Evolutionary conservation across 169 alveolate species (phyloP).

Genomic region (Cryptosporidium sp.): DNA sequence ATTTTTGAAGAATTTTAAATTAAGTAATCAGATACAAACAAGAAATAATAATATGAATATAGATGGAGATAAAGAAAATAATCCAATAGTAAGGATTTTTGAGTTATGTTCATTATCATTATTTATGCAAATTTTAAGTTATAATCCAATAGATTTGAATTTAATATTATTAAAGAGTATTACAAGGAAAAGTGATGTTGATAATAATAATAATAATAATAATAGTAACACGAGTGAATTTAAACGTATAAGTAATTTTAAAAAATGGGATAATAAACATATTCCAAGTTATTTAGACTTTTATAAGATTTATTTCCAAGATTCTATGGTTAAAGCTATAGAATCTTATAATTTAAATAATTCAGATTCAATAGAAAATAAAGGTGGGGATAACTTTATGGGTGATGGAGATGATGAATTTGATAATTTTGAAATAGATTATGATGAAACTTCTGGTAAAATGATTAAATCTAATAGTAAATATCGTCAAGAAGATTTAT

Average conservation of each 20-base stretch:
- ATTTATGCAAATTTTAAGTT: conserved; percentile 56
- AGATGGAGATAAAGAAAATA: not conserved
- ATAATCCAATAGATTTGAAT: conserved; percentile 54
- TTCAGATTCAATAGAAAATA: not conserved
- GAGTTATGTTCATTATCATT: conserved; percentile 21
- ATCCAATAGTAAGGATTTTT: conserved; percentile 16
- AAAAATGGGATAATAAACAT: conserved; percentile 43
- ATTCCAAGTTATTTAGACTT: conserved; percentile 54
- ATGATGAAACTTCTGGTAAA: conserved; percentile 61
- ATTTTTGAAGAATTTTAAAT: conserved; percentile 19
- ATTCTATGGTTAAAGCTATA: conserved; percentile 35
- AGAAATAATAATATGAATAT: not conserved
- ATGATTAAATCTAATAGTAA: conserved; percentile 11
- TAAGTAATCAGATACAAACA: not conserved
- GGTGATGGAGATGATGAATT: conserved; percentile 21
- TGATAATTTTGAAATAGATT: conserved; percentile 51
- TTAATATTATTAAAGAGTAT: conserved; percentile 30
- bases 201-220: not conserved
- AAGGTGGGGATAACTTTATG: not conserved
- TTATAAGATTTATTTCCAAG: conserved; percentile 54
- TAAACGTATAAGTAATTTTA: conserved; percentile 38
- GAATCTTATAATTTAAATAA: conserved; percentile 3
- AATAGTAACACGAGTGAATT: not conserved
- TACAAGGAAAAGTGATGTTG: not conserved
- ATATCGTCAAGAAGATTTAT: not conserved